Conservation (phyloP, 2,329 filamentous ascomycete genomes). For the Hawksworthiomyces lignivorus region DNA sequence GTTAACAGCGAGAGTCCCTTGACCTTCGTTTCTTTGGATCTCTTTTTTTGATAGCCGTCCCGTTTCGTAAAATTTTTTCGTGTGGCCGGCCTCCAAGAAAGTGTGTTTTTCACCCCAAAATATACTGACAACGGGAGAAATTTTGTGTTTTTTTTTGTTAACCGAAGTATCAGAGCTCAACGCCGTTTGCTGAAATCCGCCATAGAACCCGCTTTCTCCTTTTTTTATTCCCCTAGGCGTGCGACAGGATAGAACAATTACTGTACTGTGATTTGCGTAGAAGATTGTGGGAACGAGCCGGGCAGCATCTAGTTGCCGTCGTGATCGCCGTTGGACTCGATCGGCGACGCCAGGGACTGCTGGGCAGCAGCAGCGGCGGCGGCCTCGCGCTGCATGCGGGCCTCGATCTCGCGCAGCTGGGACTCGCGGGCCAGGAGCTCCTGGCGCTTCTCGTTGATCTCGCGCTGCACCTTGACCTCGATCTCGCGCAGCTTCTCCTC, state of each 20-base stretch:
- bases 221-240: too few species aligned
- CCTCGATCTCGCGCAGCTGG: conserved; percentile 97
- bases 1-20: too few species aligned
- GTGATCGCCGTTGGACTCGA: conserved; percentile 49
- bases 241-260: too few species aligned
- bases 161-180: conserved; percentile 28
- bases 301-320: conserved; percentile 37
- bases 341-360: conserved; percentile 21
- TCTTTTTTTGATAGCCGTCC: too few species aligned
- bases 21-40: too few species aligned
- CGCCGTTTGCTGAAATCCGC: conserved; percentile 30
- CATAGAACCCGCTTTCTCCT: conserved; percentile 9
- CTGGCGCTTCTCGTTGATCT: conserved; percentile 99
- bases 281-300: neutral
- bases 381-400: conserved; percentile 86
- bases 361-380: conserved; percentile 43
- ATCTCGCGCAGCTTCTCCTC: conserved; percentile 99
- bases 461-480: conserved; percentile 97
- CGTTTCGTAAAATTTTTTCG: too few species aligned
- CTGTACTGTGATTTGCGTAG: conserved; percentile 10
- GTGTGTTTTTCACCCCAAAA: too few species aligned
- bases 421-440: conserved; percentile 95
- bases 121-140: conserved; percentile 34
- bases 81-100: too few species aligned
- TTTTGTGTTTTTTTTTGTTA: conserved; percentile 18